Conservation (phyloP, 129 eudicot genomes). For the Pittosporum tobira region DNA sequence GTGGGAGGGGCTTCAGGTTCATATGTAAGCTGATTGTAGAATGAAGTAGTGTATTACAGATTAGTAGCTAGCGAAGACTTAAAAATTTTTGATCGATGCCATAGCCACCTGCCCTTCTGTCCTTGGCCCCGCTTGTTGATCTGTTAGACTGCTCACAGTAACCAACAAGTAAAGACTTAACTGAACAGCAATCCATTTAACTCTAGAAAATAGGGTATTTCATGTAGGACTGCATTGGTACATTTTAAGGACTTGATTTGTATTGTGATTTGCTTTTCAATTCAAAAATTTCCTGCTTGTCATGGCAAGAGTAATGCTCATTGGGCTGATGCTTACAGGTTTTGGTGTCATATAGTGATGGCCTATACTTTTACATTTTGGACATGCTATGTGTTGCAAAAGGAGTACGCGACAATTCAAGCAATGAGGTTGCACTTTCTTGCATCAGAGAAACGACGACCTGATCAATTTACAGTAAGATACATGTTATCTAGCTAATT, state of each 20-base stretch:
- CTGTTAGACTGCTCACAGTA: too few relatives aligned
- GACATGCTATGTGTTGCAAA: constrained; percentile 67
- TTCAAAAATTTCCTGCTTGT: background rate
- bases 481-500: constrained; percentile 7
- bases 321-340: constrained; percentile 44
- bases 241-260: background rate
- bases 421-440: constrained; percentile 80
- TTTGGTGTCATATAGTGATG: constrained; percentile 77
- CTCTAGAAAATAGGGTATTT: too few relatives aligned
- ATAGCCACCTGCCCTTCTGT: too few relatives aligned
- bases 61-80: too few relatives aligned
- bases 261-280: background rate
- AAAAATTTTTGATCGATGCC: too few relatives aligned
- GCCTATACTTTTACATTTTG: constrained; percentile 84
- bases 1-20: too few relatives aligned
- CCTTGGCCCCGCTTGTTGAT: too few relatives aligned
- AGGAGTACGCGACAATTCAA: constrained; percentile 64
- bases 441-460: constrained; percentile 87
- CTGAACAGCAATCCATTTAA: too few relatives aligned
- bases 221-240: background rate
- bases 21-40: too few relatives aligned
- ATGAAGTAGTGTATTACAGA: too few relatives aligned
- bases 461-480: constrained; percentile 93
- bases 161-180: too few relatives aligned
- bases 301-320: background rate